phyloP scores from a whole-genome alignment of 108 stramenopile genomes.

The Asterionellopsis glacialis region DNA sequence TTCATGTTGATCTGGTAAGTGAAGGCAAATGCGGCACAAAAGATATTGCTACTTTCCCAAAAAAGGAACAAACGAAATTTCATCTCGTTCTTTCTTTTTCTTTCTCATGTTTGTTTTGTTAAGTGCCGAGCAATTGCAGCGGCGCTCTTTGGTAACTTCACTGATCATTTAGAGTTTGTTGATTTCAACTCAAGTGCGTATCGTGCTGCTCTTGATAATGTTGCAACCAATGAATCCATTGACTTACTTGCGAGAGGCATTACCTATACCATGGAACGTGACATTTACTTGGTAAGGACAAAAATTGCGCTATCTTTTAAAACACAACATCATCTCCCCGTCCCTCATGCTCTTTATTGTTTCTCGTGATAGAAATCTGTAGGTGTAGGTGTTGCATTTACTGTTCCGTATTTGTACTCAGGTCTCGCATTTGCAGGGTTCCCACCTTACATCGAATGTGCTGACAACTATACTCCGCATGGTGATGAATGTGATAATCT shows the following conservation, averaged over 20 bases:
- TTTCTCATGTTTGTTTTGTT: no score
- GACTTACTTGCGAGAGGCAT: slow-evolving; percentile 13
- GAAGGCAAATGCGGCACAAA: no score
- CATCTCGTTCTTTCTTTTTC: no score
- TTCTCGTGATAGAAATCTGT: not conserved
- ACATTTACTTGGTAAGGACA: slow-evolving; percentile 3
- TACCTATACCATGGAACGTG: slow-evolving; percentile 31
- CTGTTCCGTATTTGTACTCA: slow-evolving; percentile 38
- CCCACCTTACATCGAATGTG: slow-evolving; percentile 28
- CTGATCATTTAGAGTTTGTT: not conserved
- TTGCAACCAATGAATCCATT: not conserved
- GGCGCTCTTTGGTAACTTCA: slow-evolving; percentile 7
- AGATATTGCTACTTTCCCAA: no score
- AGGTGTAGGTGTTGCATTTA: slow-evolving; percentile 21
- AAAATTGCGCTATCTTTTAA: no score
- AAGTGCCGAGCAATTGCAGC: slow-evolving; percentile 22
- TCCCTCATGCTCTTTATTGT: no score
- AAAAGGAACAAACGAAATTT: no score
- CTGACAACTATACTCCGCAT: slow-evolving; percentile 17
- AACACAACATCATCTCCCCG: no score
- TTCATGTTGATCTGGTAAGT: no score
- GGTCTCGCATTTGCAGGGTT: slow-evolving; percentile 26
- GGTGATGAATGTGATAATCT: slow-evolving; percentile 11
- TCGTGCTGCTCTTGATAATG: not conserved
- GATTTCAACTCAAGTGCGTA: not conserved